phyloP scores from a whole-genome alignment of 2,329 filamentous ascomycete species.

The Davidsoniella australis region DNA sequence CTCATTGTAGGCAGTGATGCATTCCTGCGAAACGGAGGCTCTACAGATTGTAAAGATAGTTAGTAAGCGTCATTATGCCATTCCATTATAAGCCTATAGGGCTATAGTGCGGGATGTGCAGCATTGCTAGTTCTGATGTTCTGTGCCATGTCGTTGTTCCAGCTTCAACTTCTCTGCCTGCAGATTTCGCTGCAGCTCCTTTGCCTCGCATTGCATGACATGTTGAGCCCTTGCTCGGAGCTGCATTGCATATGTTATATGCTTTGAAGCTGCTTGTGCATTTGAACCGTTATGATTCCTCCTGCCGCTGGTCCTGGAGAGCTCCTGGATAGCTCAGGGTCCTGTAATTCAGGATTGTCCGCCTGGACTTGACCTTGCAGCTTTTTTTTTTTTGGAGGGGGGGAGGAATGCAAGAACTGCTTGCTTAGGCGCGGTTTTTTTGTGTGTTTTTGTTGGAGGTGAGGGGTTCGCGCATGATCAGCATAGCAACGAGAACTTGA shows the following conservation, averaged over 20 bases:
- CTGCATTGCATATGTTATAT: conserved; percentile 1
- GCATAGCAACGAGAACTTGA: background rate
- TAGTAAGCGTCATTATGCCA: background rate
- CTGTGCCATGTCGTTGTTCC: background rate
- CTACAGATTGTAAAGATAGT: conserved; percentile 25
- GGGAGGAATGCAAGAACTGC: too few species aligned
- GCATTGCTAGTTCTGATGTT: too few species aligned
- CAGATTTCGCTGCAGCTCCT: conserved; percentile 4
- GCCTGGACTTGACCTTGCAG: too few species aligned
- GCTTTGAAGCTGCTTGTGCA: background rate
- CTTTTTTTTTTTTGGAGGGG: too few species aligned
- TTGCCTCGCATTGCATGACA: conserved; percentile 10
- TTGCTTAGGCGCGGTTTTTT: too few species aligned
- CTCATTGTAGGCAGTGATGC: conserved; percentile 57
- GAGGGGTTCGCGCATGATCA: conserved; percentile 5
- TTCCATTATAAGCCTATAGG: background rate
- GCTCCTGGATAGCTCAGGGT: too few species aligned
- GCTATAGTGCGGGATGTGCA: background rate
- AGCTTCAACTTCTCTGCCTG: background rate
- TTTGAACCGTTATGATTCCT: background rate
- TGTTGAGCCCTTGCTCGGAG: background rate
- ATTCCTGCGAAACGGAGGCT: conserved; percentile 56
- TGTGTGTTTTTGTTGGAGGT: too few species aligned
- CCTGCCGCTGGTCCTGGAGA: background rate
- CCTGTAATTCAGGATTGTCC: too few species aligned